These are phyloP conservation scores for Basidioascus undulatus DNA, from an alignment of 768 basidiomycete genomes.

Conservation along the genomic window DNA sequence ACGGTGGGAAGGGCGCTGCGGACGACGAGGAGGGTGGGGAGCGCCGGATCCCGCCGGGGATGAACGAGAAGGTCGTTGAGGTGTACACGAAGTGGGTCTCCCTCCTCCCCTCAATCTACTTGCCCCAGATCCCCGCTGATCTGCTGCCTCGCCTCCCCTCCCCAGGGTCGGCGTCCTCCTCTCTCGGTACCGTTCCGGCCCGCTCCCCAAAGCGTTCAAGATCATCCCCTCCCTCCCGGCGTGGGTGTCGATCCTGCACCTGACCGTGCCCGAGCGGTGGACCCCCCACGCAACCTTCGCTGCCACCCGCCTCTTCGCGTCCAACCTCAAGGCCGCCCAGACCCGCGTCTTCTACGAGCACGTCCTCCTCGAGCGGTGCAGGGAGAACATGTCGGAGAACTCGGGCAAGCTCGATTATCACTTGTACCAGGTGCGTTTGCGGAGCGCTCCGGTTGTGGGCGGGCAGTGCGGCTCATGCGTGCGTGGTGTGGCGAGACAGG, in stretches of 20 bases:
- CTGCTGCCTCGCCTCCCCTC: neutral
- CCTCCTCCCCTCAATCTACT: neutral
- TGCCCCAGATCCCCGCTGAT: neutral
- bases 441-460: too few relatives aligned
- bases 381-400: constrained; percentile 64
- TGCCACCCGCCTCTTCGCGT: constrained; percentile 84
- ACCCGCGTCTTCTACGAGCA: constrained; percentile 79
- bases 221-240: constrained; percentile 83
- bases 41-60: constrained; percentile 39
- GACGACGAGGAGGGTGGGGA: constrained; percentile 14
- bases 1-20: constrained; percentile 20
- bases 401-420: constrained; percentile 58
- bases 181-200: constrained; percentile 71
- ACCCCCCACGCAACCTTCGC: constrained; percentile 83
- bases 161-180: constrained; percentile 62
- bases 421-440: too few relatives aligned
- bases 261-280: constrained; percentile 83
- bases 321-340: constrained; percentile 86
- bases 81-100: constrained; percentile 63
- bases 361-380: constrained; percentile 66
- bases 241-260: constrained; percentile 85
- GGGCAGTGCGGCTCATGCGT: too few relatives aligned
- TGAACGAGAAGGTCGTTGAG: constrained; percentile 79
- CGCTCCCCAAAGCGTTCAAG: constrained; percentile 92
- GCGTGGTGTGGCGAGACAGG: too few relatives aligned